A percentile compares a stretch with the other conserved stretches of the same genome.
Conservation (phyloP, 78 protist genomes). For the Speleostelium caveatum region DNA sequence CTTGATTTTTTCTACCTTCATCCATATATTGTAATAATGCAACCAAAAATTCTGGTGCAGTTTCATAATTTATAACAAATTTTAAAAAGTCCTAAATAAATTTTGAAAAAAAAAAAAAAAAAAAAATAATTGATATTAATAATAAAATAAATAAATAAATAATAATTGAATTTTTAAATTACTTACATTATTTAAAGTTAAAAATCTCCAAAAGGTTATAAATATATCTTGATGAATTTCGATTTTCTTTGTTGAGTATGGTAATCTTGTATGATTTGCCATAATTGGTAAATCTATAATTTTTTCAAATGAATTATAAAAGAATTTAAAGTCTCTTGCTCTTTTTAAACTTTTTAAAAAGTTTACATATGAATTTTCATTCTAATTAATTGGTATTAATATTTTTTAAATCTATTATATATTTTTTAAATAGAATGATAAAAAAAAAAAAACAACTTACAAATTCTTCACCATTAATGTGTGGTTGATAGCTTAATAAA, state of each 20-base stretch:
- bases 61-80: slow-evolving; percentile 30
- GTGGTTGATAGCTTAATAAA: slow-evolving; percentile 31
- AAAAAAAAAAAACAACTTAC: neutral
- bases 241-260: slow-evolving; percentile 55
- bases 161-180: neutral
- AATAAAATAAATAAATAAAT: neutral
- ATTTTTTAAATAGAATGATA: no score
- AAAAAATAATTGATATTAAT: no score
- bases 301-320: slow-evolving; percentile 44
- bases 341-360: slow-evolving; percentile 22
- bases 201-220: slow-evolving; percentile 62
- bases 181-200: slow-evolving; percentile 53
- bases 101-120: no score
- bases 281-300: slow-evolving; percentile 37
- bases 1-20: slow-evolving; percentile 69
- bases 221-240: slow-evolving; percentile 68
- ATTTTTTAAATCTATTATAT: neutral
- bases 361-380: slow-evolving; percentile 12
- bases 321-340: slow-evolving; percentile 60
- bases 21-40: slow-evolving; percentile 76
- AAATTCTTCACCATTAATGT: neutral
- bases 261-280: slow-evolving; percentile 51
- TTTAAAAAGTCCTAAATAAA: slow-evolving; percentile 30
- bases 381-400: no score
- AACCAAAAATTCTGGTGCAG: slow-evolving; percentile 49